Base-by-base conservation (phyloP, 1,284 basidiomycete species). In the Pterula multifida region DNA sequence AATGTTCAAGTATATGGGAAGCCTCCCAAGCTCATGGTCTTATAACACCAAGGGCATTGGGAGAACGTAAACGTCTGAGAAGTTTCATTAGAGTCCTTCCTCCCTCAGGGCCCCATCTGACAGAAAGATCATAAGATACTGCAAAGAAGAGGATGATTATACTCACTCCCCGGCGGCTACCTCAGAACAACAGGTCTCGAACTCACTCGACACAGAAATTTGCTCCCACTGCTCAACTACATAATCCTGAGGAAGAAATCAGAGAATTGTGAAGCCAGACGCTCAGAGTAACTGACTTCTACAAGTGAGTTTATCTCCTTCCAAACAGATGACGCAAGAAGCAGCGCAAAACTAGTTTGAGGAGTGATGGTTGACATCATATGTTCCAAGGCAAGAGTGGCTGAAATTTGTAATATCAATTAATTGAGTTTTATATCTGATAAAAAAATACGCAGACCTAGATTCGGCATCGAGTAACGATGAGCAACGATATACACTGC, bases 401-500 rank as follows among this genome's bases (percentile, higher is more conserved):
- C 78, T 21, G 92, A 71, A 6, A n/a, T 70, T 74, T 19, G 13
- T 13, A 47, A 22, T 13, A n/a, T 47, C 45, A 25, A 21, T 9
- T 11, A 9, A 21, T 11, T 11, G 22, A 45, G 13, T 17, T 19
- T 42, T 19, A 42, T 22, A 17, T 19, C 39, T 9, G 13, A 11
- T 9, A 17, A 42, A 28, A 23, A 12, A 6, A 25, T 4, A 47
- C 11, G 11, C 19, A 13, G 11, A 47, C 22, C 45, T 24, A 2
- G 26, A 13, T 47, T 24, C 26, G 77, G 75, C 66, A 91, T 78
- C 6, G 70, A 68, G 62, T 91, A 92, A 35, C 87, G 73, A 66
- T 91, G 87, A 9, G 88, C 85, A 13, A 90, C 72, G 58, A 85
- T 79, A 66, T 89, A 93, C 57, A 91, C 76, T 0, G 84, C 78